phyloP scores from a whole-genome alignment of 106 monocot genomes.

The Agapanthus africanus region DNA sequence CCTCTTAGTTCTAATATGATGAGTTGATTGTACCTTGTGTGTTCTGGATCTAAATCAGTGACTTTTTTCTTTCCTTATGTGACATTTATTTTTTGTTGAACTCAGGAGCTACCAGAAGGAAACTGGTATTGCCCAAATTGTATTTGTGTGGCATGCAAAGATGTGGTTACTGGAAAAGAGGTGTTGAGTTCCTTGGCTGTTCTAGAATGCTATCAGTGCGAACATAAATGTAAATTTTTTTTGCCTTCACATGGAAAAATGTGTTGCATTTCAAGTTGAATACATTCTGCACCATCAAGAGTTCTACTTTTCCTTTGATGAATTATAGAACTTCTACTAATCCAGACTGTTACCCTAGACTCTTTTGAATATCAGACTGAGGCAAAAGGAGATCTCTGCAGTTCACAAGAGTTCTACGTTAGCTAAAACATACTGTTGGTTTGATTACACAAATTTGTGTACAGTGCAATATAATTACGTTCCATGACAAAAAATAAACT shows the following conservation, averaged over 20 bases:
- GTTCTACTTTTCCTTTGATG: neutral
- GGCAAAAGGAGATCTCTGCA: neutral
- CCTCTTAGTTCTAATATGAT: too few species aligned
- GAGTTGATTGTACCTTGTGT: neutral
- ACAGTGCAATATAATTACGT: neutral
- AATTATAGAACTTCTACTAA: constrained; percentile 1
- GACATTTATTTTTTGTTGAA: neutral
- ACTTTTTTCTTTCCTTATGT: neutral
- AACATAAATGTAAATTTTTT: constrained; percentile 63
- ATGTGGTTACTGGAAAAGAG: constrained; percentile 28
- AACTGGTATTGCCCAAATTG: constrained; percentile 88
- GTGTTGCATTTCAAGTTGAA: neutral
- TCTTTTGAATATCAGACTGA: neutral
- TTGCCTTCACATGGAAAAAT: neutral
- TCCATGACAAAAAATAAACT: neutral
- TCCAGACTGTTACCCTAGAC: too few species aligned
- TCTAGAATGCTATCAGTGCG: constrained; percentile 76
- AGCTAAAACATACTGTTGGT: neutral
- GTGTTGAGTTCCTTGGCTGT: constrained; percentile 23
- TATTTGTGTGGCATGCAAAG: constrained; percentile 56
- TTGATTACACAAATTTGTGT: neutral
- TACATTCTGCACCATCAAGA: neutral
- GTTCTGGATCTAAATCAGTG: neutral
- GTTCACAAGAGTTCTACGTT: neutral
- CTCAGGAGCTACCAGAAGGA: constrained; percentile 85